Conservation (phyloP, 1,284 basidiomycete genomes). For the Blastosporella zonata region DNA sequence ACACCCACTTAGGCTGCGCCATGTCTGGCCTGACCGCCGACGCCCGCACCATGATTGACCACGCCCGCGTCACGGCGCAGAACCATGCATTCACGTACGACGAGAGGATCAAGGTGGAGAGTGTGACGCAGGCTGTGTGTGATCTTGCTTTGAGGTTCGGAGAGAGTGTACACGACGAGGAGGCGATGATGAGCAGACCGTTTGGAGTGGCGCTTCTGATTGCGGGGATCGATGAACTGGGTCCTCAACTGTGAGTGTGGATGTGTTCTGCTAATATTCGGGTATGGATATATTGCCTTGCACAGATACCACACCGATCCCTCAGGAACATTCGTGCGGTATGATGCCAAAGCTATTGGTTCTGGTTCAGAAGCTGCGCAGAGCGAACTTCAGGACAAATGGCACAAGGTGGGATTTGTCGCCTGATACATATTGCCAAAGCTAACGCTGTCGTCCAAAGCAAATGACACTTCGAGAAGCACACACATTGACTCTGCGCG, state of each 20-base stretch:
- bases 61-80: conserved; percentile 94
- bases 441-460: conserved; percentile 39
- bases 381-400: conserved; percentile 95
- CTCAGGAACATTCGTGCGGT: conserved; percentile 96
- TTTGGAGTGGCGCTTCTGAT: conserved; percentile 98
- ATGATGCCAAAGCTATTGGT: conserved; percentile 98
- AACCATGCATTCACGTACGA: conserved; percentile 98
- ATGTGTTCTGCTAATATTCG: conserved; percentile 11
- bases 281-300: conserved; percentile 11
- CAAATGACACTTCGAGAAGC: conserved; percentile 93
- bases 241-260: conserved; percentile 83
- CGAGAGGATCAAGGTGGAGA: conserved; percentile 96
- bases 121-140: conserved; percentile 96
- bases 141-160: conserved; percentile 97
- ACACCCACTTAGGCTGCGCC: conserved; percentile 93
- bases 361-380: conserved; percentile 98
- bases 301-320: conserved; percentile 95
- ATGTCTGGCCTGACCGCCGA: conserved; percentile 99
- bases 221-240: conserved; percentile 94
- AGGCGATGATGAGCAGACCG: conserved; percentile 98
- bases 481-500: conserved; percentile 81
- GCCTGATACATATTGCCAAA: background rate
- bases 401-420: conserved; percentile 73
- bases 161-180: conserved; percentile 98
- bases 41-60: conserved; percentile 99